Evolutionary conservation across 2,329 filamentous ascomycete genomes (phyloP).

Genomic region (Diaporthe sp.): DNA sequence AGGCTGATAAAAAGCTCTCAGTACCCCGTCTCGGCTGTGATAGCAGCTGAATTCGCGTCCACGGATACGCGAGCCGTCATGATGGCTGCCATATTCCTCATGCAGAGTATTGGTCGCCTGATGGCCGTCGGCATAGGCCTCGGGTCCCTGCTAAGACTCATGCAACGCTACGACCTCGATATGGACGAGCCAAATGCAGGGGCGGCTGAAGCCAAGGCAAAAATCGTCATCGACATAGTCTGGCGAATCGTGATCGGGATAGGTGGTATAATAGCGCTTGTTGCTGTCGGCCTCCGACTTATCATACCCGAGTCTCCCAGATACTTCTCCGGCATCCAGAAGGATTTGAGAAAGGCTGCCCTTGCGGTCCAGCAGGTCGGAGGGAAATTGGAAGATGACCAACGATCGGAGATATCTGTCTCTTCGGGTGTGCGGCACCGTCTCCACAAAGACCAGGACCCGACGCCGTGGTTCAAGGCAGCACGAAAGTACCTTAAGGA

Average conservation of each 20-base stretch:
- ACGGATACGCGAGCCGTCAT: constrained; percentile 46
- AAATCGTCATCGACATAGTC: constrained; percentile 57
- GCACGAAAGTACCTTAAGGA: constrained; percentile 44
- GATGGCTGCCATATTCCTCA: constrained; percentile 47
- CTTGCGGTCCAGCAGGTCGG: constrained; percentile 27
- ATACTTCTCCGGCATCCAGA: constrained; percentile 45
- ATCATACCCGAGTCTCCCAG: constrained; percentile 65
- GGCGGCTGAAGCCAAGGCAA: constrained; percentile 38
- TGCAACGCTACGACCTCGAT: not conserved
- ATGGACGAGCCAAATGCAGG: constrained; percentile 8
- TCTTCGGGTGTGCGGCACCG: constrained; percentile 9
- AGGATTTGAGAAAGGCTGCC: constrained; percentile 41
- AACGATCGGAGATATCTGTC: constrained; percentile 8
- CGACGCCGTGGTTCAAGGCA: constrained; percentile 39
- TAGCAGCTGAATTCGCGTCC: constrained; percentile 48
- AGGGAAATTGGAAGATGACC: constrained; percentile 6
- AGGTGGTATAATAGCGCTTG: constrained; percentile 59
- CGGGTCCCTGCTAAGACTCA: constrained; percentile 31
- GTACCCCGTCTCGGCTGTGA: constrained; percentile 49
- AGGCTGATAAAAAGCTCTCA: constrained; percentile 31
- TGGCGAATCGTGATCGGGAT: constrained; percentile 65
- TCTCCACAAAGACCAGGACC: not conserved
- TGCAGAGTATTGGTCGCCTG: constrained; percentile 45
- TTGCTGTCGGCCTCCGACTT: constrained; percentile 62
- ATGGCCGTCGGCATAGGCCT: constrained; percentile 42